Evolutionary conservation across 768 basidiomycete species (phyloP), one percentile per base, ranked within the genome.

Genomic region (Lentinula guzmanii): DNA sequence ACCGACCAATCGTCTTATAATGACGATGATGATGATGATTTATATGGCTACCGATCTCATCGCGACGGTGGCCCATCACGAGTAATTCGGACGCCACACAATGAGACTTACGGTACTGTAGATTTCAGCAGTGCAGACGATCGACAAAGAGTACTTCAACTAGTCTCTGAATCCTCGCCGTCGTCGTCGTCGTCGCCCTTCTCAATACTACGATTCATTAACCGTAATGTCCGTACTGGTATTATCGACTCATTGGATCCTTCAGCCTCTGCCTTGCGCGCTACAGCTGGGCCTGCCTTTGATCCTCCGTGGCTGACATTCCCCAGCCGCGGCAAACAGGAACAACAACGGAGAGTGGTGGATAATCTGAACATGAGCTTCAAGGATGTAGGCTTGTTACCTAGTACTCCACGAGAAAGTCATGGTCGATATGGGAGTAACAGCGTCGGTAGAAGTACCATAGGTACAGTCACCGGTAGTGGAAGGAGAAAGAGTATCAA

Each of bases 321-420:
- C 61, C 81, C 84, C 7, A 81, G 85, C 2, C 82, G 89, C 48
- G 79, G 79, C 50, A 82, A 83, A 69, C 83, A 85, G 61, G 90
- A 92, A 68, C 83, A 86, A 62, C 81, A 85, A 11, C 83, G 86
- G 66, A 81, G 84, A 53, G 84, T 87, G 31, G 84, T 91, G 58
- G 81, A 83, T 60, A 87, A 85, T 64, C 72, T 93, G 31, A 86
- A 86, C 63, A 81, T 81, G 62, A 90, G 89, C 3, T 93, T 93
- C 76, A 85, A 86, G 70, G 89, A 89, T 58, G 91, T 92, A 28
- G 91, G 91, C 4, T 70, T 93, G 15, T 71, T 93, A 16, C 90
- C 90, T 16, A 80, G 86, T 1, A 78, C 72, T 6, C 59, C 59
- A 3, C 46, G 51, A 9, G 59, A 42, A 31, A 33, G 15, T 35